Percentiles rank a stretch among this genome's conserved stretches.
Evolutionary conservation across 2,329 filamentous ascomycete genomes (phyloP).

Genomic region (Epichloe aotearoae): DNA sequence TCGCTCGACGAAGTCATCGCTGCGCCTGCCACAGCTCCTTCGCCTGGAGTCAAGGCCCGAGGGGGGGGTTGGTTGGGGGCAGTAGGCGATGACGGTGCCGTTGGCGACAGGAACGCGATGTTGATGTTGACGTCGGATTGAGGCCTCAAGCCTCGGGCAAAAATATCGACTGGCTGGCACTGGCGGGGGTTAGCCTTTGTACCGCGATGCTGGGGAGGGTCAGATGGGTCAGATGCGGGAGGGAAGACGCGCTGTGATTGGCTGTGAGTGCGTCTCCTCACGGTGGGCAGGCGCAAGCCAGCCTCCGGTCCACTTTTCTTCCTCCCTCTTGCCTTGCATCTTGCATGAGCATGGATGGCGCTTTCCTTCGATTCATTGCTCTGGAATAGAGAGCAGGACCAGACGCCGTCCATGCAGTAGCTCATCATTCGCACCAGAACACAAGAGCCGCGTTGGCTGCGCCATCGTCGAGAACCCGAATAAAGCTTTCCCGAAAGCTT

Average conservation of each 20-base stretch:
- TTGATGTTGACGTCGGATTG: neutral
- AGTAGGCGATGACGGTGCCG: conserved; percentile 2
- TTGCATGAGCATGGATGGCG: neutral
- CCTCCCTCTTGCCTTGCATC: neutral
- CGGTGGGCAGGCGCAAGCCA: neutral
- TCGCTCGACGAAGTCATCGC: conserved; percentile 49
- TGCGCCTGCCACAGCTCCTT: conserved; percentile 42
- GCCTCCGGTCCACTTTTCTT: neutral
- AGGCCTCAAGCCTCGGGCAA: conserved; percentile 10
- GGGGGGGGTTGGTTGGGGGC: neutral
- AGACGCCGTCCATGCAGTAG: no score
- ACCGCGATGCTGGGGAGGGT: conserved; percentile 8
- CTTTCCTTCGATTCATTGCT: no score
- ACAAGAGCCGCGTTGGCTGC: no score
- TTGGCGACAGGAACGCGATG: neutral
- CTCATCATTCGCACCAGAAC: no score
- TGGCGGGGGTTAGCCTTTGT: neutral
- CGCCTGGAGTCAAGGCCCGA: conserved; percentile 23
- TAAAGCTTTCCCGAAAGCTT: no score
- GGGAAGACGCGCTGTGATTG: conserved; percentile 12
- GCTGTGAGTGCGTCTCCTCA: conserved; percentile 1
- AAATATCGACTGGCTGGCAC: conserved; percentile 6
- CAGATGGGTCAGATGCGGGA: conserved; percentile 4
- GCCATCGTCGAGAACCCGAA: no score
- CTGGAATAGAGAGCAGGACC: no score